Percentiles rank a stretch among this genome's conserved stretches.
Evolutionary conservation across 2,329 filamentous ascomycete genomes (phyloP).

Genomic region (Zelopaecilomyces penicillatus): DNA sequence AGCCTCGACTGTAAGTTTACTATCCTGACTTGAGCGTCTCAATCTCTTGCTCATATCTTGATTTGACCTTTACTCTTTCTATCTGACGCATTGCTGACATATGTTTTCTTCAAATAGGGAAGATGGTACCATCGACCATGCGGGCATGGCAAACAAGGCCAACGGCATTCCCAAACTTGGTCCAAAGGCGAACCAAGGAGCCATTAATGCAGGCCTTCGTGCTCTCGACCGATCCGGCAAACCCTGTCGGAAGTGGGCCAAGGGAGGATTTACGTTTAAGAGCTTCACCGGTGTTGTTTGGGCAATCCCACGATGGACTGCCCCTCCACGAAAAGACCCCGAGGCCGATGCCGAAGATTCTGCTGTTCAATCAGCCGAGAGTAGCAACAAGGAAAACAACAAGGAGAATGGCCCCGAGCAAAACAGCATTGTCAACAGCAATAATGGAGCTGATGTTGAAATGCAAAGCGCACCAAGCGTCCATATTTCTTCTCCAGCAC

Average conservation of each 20-base stretch:
- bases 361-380: conserved; percentile 36
- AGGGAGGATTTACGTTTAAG: conserved; percentile 74
- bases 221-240: conserved; percentile 88
- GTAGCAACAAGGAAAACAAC: conserved; percentile 54
- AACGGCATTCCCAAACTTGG: conserved; percentile 71
- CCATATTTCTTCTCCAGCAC: conserved; percentile 44
- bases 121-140: conserved; percentile 54
- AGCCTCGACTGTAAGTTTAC: conserved; percentile 74
- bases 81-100: not conserved
- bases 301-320: conserved; percentile 76
- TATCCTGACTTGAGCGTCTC: not conserved
- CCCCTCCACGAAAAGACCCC: conserved; percentile 50
- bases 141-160: conserved; percentile 38
- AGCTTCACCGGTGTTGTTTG: conserved; percentile 85
- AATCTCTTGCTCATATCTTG: no score
- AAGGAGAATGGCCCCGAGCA: conserved; percentile 48
- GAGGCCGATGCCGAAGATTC: conserved; percentile 40
- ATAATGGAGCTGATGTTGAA: conserved; percentile 40
- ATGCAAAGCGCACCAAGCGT: conserved; percentile 45
- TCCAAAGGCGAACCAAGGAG: conserved; percentile 92
- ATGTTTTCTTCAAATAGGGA: conserved; percentile 35
- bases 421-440: conserved; percentile 40
- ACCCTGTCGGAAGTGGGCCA: conserved; percentile 86
- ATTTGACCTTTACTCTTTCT: not conserved
- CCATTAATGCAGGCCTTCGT: conserved; percentile 92